A percentile compares a stretch with the other conserved stretches of the same genome.
phyloP scores from a whole-genome alignment of 345 rosid species.

The Syzygium jambos region DNA sequence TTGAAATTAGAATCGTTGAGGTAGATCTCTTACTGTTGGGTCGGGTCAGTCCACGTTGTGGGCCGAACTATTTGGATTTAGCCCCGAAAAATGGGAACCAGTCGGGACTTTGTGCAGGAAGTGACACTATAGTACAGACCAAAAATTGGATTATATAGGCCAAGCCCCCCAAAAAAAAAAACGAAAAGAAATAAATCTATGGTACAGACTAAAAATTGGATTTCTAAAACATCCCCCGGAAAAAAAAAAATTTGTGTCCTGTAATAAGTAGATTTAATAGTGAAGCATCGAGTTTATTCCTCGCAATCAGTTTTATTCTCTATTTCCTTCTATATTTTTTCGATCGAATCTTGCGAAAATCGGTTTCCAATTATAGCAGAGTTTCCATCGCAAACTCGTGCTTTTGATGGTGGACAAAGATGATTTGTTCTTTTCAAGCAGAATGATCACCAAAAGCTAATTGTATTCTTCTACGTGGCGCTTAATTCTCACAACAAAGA shows the following conservation, averaged over 20 bases:
- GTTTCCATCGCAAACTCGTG: neutral
- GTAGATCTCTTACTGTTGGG: neutral
- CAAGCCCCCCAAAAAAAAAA: too few relatives aligned
- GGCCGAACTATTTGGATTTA: neutral
- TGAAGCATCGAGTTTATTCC: neutral
- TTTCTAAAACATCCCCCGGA: neutral
- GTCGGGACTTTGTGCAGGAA: neutral
- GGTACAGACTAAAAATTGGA: neutral
- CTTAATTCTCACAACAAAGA: neutral
- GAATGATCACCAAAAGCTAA: neutral
- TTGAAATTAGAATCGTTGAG: neutral
- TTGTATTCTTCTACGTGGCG: rapidly evolving
- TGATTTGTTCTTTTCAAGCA: neutral
- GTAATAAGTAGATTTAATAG: neutral
- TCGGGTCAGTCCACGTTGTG: neutral
- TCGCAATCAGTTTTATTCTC: neutral
- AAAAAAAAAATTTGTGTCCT: neutral
- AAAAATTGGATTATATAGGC: too few relatives aligned
- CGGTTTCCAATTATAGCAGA: neutral
- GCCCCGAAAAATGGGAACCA: neutral
- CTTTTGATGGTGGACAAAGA: neutral
- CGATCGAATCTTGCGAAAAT: neutral
- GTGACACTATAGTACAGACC: too few relatives aligned
- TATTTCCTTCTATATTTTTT: neutral
- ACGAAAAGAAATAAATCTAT: neutral